Percentiles rank a stretch among this genome's conserved stretches.
phyloP scores from a whole-genome alignment of 176 grass and related monocot genomes.

The Aegilops umbellulata region DNA sequence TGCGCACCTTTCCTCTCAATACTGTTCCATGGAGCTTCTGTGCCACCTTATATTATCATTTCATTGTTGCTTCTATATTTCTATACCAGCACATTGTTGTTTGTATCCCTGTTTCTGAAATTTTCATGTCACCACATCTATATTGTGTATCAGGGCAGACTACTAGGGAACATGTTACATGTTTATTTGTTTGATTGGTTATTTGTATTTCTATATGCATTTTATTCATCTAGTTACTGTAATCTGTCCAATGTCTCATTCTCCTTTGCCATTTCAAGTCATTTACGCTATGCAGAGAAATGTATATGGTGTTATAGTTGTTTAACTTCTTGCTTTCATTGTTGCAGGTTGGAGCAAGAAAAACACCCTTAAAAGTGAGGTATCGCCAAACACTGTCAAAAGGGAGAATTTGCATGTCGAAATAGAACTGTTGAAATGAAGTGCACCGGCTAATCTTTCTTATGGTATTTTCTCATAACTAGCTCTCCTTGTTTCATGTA shows the following conservation, averaged over 20 bases:
- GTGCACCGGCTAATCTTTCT: neutral
- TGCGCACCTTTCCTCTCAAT: neutral
- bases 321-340: neutral
- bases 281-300: neutral
- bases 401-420: neutral
- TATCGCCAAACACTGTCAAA: neutral
- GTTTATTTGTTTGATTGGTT: neutral
- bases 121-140: neutral
- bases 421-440: conserved; percentile 1
- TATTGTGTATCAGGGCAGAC: neutral
- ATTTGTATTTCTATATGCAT: neutral
- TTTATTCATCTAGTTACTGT: neutral
- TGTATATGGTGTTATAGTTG: neutral
- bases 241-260: neutral
- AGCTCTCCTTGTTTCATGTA: neutral
- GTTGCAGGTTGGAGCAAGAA: neutral
- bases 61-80: too few relatives aligned
- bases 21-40: neutral
- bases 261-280: neutral
- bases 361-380: neutral
- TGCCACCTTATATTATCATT: neutral
- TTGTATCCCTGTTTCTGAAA: neutral
- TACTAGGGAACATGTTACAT: neutral
- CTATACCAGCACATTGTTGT: neutral
- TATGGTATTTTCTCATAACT: neutral